phyloP scores from a whole-genome alignment of 805 yeast genomes.

The Yamadazyma olivae region DNA sequence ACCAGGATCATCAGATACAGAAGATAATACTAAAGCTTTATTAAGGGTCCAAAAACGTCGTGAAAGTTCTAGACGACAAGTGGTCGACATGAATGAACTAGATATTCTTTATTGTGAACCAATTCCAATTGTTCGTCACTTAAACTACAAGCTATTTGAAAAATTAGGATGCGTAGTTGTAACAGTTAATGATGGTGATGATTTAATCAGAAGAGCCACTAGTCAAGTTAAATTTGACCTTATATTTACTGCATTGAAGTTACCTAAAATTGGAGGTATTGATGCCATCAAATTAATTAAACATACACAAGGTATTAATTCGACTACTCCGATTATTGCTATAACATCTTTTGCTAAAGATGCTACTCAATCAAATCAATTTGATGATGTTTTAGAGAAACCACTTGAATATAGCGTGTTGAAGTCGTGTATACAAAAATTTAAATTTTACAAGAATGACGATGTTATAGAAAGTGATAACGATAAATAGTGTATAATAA shows the following conservation, averaged over 20 bases:
- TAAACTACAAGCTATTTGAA: slow-evolving; percentile 61
- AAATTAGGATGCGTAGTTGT: slow-evolving; percentile 78
- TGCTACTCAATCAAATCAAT: slow-evolving; percentile 50
- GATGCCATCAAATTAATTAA: slow-evolving; percentile 77
- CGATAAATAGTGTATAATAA: slow-evolving; percentile 10
- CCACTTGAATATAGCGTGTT: slow-evolving; percentile 43
- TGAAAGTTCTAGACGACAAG: slow-evolving; percentile 43
- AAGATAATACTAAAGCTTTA: slow-evolving; percentile 42
- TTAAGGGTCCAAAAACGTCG: slow-evolving; percentile 53
- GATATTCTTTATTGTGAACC: slow-evolving; percentile 85
- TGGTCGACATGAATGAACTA: slow-evolving; percentile 30
- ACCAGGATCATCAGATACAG: slow-evolving; percentile 58
- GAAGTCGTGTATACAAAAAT: slow-evolving; percentile 19
- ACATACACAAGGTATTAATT: slow-evolving; percentile 74
- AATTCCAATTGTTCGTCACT: slow-evolving; percentile 74
- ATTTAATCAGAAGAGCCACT: slow-evolving; percentile 74
- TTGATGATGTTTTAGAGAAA: slow-evolving; percentile 71
- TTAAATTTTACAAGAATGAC: slow-evolving; percentile 15
- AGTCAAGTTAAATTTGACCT: slow-evolving; percentile 82
- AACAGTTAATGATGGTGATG: slow-evolving; percentile 75
- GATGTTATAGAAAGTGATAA: slow-evolving; percentile 28
- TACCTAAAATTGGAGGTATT: slow-evolving; percentile 63
- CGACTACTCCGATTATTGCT: slow-evolving; percentile 74
- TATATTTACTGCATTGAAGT: slow-evolving; percentile 70
- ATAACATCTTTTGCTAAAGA: slow-evolving; percentile 70